Evolutionary conservation across 495 filamentous ascomycete genomes (phyloP).

Genomic region (Gamarada debralockiae): DNA sequence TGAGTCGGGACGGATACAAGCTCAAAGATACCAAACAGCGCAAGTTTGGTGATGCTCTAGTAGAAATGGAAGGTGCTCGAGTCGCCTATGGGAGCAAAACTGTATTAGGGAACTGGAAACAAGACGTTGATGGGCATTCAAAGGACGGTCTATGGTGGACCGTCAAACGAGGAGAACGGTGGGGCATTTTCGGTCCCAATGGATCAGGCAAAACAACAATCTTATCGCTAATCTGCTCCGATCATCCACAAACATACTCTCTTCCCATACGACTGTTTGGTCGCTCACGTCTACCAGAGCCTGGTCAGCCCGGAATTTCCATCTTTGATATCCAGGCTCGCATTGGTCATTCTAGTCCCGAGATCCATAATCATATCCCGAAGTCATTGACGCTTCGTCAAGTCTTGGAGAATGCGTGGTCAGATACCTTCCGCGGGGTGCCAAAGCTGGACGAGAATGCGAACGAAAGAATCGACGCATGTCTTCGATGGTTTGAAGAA

Average conservation of each 20-base stretch:
- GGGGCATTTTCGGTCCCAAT: conserved; percentile 90
- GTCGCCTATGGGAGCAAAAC: conserved; percentile 76
- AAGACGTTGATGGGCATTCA: conserved; percentile 39
- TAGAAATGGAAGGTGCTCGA: conserved; percentile 80
- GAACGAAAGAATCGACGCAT: conserved; percentile 55
- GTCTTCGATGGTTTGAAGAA: conserved; percentile 66
- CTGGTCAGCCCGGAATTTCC: conserved; percentile 70
- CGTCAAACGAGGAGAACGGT: conserved; percentile 76
- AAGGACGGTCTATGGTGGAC: conserved; percentile 73
- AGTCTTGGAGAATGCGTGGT: conserved; percentile 79
- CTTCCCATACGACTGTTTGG: conserved; percentile 84
- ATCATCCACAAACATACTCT: conserved; percentile 92
- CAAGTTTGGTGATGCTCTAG: conserved; percentile 53
- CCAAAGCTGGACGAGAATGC: conserved; percentile 56
- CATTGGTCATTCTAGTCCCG: conserved; percentile 88
- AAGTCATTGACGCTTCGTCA: conserved; percentile 69
- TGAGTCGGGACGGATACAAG: conserved; percentile 31
- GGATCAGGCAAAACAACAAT: conserved; percentile 91
- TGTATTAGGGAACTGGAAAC: conserved; percentile 76
- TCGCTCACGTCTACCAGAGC: conserved; percentile 69
- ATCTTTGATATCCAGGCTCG: conserved; percentile 89
- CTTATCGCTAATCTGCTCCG: conserved; percentile 86
- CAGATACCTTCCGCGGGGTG: conserved; percentile 74
- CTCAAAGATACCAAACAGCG: conserved; percentile 13
- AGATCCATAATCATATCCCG: conserved; percentile 92